Percentiles rank a stretch among this genome's conserved stretches.
phyloP scores from a whole-genome alignment of 2,329 filamentous ascomycete species.

The Tetracladium maxilliforme region DNA sequence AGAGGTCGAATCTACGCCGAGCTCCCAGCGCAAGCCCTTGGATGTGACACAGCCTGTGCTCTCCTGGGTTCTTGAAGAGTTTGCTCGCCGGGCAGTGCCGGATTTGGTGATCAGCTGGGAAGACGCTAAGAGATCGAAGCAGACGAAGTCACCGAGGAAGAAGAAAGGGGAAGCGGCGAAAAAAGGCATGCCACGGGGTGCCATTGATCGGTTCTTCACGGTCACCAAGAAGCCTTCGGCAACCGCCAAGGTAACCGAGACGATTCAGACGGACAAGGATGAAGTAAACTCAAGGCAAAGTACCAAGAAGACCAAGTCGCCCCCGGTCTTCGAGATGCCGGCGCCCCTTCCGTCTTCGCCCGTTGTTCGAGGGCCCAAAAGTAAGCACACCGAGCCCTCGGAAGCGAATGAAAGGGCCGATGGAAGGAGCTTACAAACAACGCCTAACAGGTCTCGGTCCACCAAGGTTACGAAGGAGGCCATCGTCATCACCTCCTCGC shows the following conservation, averaged over 20 bases:
- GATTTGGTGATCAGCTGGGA: conserved; percentile 42
- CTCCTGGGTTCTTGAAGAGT: conserved; percentile 53
- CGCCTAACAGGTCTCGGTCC: no score
- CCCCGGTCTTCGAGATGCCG: no score
- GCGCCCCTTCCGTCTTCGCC: no score
- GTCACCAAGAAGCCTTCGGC: conserved; percentile 9
- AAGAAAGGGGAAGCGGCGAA: conserved; percentile 7
- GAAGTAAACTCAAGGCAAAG: no score
- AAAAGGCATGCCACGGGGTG: conserved; percentile 14
- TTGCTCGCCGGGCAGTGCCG: conserved; percentile 48
- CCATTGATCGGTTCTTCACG: conserved; percentile 16
- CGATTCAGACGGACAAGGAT: no score
- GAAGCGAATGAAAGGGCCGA: no score
- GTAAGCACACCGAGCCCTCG: no score
- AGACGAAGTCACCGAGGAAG: conserved; percentile 10
- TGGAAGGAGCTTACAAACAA: no score
- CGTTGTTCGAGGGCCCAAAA: no score
- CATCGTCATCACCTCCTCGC: no score
- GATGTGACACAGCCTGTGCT: conserved; percentile 53
- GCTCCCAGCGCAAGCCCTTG: conserved; percentile 22
- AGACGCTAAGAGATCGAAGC: conserved; percentile 1
- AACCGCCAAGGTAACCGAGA: neutral
- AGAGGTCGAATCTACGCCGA: conserved; percentile 10
- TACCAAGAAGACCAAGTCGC: no score
- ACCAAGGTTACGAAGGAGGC: no score